Percentiles rank a stretch among this genome's conserved stretches.
These are phyloP conservation scores for Phalaenopsis equestris DNA, from an alignment of 106 monocot species.

Conservation along the genomic window DNA sequence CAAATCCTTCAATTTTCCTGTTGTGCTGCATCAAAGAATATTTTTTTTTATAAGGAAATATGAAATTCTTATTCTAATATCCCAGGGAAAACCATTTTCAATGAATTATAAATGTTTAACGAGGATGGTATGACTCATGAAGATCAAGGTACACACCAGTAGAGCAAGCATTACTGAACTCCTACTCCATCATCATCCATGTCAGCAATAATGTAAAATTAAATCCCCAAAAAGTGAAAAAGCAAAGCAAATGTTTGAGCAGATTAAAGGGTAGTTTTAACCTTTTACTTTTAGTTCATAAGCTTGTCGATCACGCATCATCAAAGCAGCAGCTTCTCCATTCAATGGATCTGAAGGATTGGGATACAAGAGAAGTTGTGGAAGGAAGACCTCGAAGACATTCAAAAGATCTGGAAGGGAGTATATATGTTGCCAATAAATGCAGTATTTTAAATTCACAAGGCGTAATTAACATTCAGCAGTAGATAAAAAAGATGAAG, in stretches of 20 bases:
- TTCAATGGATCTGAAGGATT: slow-evolving; percentile 85
- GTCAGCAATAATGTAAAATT: not conserved
- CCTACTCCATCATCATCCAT: not conserved
- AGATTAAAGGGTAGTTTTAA: slow-evolving; percentile 10
- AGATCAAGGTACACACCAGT: not conserved
- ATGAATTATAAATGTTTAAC: not conserved
- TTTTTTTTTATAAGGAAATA: not conserved
- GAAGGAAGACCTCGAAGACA: slow-evolving; percentile 75
- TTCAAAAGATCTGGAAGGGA: slow-evolving; percentile 64
- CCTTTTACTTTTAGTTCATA: slow-evolving; percentile 83
- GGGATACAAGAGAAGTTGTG: slow-evolving; percentile 73
- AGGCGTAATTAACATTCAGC: not conserved
- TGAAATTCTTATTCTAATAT: not conserved
- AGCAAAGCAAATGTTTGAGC: not conserved
- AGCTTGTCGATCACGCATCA: slow-evolving; percentile 55
- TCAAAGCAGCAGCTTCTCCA: slow-evolving; percentile 67
- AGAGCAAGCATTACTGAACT: not conserved
- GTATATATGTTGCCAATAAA: not conserved
- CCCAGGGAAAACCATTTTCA: not conserved
- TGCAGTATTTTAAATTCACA: not conserved
- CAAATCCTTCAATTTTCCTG: not conserved
- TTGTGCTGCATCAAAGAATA: not conserved
- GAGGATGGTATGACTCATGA: not conserved
- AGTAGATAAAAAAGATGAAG: not conserved
- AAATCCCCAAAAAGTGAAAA: not conserved